Evolutionary conservation across 441 rosid species (phyloP).

Genomic region (Gossypium lobatum): DNA sequence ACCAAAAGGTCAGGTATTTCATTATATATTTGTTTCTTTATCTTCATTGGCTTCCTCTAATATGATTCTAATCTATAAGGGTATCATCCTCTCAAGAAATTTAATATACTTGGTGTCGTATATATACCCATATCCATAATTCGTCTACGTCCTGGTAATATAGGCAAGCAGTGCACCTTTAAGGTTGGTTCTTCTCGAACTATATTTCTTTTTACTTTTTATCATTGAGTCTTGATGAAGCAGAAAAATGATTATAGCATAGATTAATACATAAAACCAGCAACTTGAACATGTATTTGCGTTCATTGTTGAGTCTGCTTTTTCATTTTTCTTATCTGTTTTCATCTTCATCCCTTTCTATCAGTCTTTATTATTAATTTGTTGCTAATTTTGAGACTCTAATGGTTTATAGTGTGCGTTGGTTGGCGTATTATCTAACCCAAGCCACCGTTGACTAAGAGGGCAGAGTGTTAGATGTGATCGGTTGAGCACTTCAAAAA

Average conservation of each 20-base stretch:
- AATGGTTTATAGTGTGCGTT: background rate
- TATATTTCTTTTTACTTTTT: background rate
- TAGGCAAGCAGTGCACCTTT: background rate
- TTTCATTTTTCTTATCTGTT: conserved; percentile 1
- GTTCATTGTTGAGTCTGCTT: background rate
- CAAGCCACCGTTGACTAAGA: conserved; percentile 16
- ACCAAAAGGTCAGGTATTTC: background rate
- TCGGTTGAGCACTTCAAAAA: conserved; percentile 2
- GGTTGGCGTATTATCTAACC: conserved; percentile 8
- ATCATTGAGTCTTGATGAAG: background rate
- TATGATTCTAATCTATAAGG: background rate
- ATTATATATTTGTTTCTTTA: background rate
- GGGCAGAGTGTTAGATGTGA: conserved; percentile 1
- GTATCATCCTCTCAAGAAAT: no score
- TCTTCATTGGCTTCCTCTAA: background rate
- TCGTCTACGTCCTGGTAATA: no score
- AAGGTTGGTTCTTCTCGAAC: background rate
- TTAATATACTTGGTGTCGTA: no score
- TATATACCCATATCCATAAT: no score
- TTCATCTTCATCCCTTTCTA: background rate
- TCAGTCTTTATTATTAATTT: background rate
- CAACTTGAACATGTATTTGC: conserved; percentile 8
- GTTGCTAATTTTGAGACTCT: background rate
- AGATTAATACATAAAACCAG: no score
- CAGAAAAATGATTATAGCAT: background rate